Conservation (phyloP, 495 filamentous ascomycete species). For the Tuber magnatum region DNA sequence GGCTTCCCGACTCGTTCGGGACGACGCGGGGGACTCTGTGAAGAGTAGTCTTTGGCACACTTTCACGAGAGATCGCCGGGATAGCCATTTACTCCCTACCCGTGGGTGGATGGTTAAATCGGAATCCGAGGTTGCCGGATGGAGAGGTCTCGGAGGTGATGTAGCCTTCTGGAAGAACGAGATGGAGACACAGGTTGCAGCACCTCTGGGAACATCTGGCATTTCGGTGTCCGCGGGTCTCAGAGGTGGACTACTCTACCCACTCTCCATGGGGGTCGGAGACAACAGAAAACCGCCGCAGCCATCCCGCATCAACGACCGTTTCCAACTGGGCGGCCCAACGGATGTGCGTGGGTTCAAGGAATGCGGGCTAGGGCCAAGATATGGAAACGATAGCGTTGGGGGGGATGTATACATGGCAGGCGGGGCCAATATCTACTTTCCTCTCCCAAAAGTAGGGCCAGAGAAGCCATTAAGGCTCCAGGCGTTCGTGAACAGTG, state of each 20-base stretch:
- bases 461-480: conserved; percentile 75
- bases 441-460: conserved; percentile 74
- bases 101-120: conserved; percentile 70
- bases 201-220: conserved; percentile 63
- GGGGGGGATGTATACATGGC: conserved; percentile 90
- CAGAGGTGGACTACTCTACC: conserved; percentile 54
- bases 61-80: conserved; percentile 68
- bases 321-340: conserved; percentile 88
- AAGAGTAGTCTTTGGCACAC: conserved; percentile 80
- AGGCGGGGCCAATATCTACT: conserved; percentile 70
- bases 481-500: conserved; percentile 86
- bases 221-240: conserved; percentile 64
- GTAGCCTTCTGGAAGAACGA: conserved; percentile 86
- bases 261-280: conserved; percentile 51
- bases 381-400: conserved; percentile 73
- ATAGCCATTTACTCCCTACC: conserved; percentile 74
- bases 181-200: conserved; percentile 65
- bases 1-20: conserved; percentile 71
- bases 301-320: conserved; percentile 80
- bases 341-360: conserved; percentile 93
- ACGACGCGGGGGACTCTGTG: conserved; percentile 81
- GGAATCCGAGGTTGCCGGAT: conserved; percentile 74
- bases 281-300: conserved; percentile 47
- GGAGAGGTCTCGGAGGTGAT: conserved; percentile 76
- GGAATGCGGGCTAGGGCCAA: conserved; percentile 76